Base-by-base conservation (phyloP, 495 filamentous ascomycete genomes). In the Sphaerosporella brunnea region DNA sequence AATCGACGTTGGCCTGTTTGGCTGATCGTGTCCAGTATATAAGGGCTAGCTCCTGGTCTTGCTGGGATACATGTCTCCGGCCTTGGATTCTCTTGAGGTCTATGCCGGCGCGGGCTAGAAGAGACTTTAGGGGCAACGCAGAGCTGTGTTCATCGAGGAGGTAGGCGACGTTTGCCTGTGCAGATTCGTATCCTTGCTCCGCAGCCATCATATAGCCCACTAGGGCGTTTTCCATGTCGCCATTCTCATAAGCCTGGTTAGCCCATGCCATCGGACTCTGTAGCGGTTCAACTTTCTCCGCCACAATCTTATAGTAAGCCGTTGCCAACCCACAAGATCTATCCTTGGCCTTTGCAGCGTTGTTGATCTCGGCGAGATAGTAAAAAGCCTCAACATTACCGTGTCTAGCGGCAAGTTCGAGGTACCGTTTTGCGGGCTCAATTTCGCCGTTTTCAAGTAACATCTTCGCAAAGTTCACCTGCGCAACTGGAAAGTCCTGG, bases 11-110 rank as follows among this genome's bases (percentile, higher is more conserved):
- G 13, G 74, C 70, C 61, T 99, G 90, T 56, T 86, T 87, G 0
- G 90, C 82, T 2, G 88, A 93, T 25, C 90, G 80, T 2, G 90
- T 95, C 88, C 88, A 99, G 65, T 92, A 90, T 24, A 93, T 82
- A 41, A 99, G 67, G 1, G 90, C 88, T 0, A 95, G 70, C 0
- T 62, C 59, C 23, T 57, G 46, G 24, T 50, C 36, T 19, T 10
- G 4, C 11, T 35, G 5, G 34, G 43, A 30, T 9, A 4, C 15
- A 4, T 23, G 10, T 4, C 9, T 4, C 24, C 15, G 24, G 11
- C 20, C 28, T 9, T 9, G 34, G 45, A 7, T 37, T 37, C 5
- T 37, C 18, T 8, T 37, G 35, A 18, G 8, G 5, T 8, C 28
- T 5, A 13, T 13, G 7, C 28, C 28, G 28, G 28, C 28, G 7